Evolutionary conservation across 1,139 yeast species (phyloP).

Genomic region (Yarrowia galli): DNA sequence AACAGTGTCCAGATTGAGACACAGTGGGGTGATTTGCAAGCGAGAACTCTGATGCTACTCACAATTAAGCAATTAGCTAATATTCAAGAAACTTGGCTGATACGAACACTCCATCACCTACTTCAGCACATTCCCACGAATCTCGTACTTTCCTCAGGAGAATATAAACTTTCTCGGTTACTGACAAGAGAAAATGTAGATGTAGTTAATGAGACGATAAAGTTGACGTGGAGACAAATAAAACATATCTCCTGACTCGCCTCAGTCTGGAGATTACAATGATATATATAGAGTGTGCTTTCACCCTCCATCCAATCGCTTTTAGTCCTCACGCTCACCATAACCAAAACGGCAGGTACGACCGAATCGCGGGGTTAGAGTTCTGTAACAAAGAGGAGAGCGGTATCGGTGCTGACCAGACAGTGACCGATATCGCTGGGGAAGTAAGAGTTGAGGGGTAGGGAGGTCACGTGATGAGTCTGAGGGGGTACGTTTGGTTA

Average conservation of each 20-base stretch:
- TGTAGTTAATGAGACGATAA: neutral
- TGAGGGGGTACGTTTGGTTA: neutral
- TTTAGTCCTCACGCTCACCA: too few relatives aligned
- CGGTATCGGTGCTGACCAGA: neutral
- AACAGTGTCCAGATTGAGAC: too few relatives aligned
- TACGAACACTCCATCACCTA: neutral
- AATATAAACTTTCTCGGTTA: neutral
- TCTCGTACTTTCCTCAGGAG: too few relatives aligned
- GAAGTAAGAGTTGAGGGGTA: too few relatives aligned
- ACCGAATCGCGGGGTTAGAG: constrained; percentile 25
- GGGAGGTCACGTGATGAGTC: neutral
- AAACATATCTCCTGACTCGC: too few relatives aligned
- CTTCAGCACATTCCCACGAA: neutral
- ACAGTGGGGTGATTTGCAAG: too few relatives aligned
- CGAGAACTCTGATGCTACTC: too few relatives aligned
- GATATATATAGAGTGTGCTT: too few relatives aligned
- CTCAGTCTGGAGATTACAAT: neutral
- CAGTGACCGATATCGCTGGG: neutral
- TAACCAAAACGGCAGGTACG: constrained; percentile 7
- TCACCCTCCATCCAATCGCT: neutral
- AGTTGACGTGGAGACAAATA: neutral
- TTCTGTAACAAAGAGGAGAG: neutral
- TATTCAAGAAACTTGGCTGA: too few relatives aligned
- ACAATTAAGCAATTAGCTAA: too few relatives aligned
- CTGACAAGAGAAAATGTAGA: neutral